phyloP scores from a whole-genome alignment of 2,329 filamentous ascomycete genomes.

The Talaromyces sp. region DNA sequence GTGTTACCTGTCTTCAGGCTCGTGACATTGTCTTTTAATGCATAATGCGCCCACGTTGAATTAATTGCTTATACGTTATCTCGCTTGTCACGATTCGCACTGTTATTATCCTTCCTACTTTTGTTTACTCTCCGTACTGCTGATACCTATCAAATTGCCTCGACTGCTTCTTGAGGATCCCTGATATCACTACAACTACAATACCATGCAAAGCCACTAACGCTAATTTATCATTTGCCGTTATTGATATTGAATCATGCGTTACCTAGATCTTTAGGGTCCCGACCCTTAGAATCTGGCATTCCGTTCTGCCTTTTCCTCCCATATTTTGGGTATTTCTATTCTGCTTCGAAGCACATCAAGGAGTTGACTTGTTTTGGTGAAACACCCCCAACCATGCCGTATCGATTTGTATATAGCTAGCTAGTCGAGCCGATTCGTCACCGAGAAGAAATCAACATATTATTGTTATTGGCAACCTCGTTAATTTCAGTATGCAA shows the following conservation, averaged over 20 bases:
- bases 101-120: neutral
- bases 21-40: conserved; percentile 29
- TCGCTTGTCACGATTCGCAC: neutral
- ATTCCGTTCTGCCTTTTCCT: neutral
- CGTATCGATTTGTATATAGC: neutral
- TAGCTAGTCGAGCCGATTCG: neutral
- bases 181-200: neutral
- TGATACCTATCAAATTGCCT: neutral
- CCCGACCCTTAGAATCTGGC: neutral
- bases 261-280: neutral
- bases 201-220: neutral
- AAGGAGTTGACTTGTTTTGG: neutral
- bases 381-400: neutral
- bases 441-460: neutral
- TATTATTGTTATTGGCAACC: neutral
- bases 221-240: neutral
- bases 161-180: neutral
- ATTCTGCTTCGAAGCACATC: neutral
- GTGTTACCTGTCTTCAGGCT: conserved; percentile 83
- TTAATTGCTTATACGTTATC: neutral
- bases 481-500: neutral
- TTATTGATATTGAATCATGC: neutral
- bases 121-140: neutral
- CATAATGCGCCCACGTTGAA: conserved; percentile 10
- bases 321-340: neutral